Base-by-base conservation (phyloP, 1,284 basidiomycete species). In the Grifola frondosa region DNA sequence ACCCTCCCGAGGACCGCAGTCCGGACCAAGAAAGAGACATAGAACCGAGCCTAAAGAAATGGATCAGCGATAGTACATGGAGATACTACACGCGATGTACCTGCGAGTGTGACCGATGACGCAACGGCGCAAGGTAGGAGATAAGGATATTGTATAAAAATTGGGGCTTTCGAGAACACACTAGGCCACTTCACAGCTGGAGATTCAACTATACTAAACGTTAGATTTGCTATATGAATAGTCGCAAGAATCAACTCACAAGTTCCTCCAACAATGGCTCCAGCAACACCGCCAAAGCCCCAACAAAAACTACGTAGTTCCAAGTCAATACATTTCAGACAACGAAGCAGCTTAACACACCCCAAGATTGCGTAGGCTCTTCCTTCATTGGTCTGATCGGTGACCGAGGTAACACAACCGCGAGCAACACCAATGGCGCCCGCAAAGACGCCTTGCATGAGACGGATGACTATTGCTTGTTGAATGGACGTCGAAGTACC, bases 391-490 rank as follows among this genome's bases (percentile, higher is more conserved):
- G 83, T 91, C 29, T 80, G 68, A 66, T 96, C 92, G 1, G 96
- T 96, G 45, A 99, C 78, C 49, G 88, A 87, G 17, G 91, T 74
- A 31, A 99, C 85, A 6, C 88, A 90, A 16, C 93, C 91, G 55
- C 94, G 79, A 30, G 91, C 92, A 15, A 97, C 94, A 22, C 93
- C 95, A 25, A 97, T 88, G 12, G 92, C 90, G 13, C 96, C 96
- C 9, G 91, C 94, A 62, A 98, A 99, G 31, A 98, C 79, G 20
- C 96, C 96, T 65, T 99, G 96, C 20, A 92, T 76, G 5, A 99
- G 73, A n/a, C 96, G 81, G 26, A 96, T 84, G 34, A 76, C 82
- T 42, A 98, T 84, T 4, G 95, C 96, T 63, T 95, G 83, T 20
- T 83, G 77, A 12, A 94, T 73, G 5, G 85, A 77, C 11, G 82